phyloP scores from a whole-genome alignment of 2,329 filamentous ascomycete genomes.

The Xylariaceae sp. region DNA sequence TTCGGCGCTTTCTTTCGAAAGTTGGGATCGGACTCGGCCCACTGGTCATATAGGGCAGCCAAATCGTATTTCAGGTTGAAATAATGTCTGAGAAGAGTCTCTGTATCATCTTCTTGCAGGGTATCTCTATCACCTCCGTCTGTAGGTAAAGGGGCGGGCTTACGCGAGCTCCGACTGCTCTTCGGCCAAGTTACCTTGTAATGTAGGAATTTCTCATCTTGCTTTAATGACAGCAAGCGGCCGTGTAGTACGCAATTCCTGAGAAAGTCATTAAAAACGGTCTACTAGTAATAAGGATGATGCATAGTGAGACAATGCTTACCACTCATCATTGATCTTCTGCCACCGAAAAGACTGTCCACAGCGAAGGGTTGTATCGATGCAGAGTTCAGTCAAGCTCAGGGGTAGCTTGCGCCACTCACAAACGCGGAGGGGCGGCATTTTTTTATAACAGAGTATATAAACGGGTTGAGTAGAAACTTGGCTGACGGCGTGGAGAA shows the following conservation, averaged over 20 bases:
- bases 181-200: constrained; percentile 74
- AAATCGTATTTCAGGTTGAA: constrained; percentile 86
- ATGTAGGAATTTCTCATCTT: constrained; percentile 79
- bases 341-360: constrained; percentile 98
- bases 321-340: constrained; percentile 86
- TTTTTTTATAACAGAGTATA: constrained; percentile 3
- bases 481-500: neutral
- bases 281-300: neutral
- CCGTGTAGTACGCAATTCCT: constrained; percentile 86
- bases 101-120: constrained; percentile 71
- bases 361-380: constrained; percentile 92
- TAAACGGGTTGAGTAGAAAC: neutral
- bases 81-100: constrained; percentile 79
- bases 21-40: constrained; percentile 85
- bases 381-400: constrained; percentile 83
- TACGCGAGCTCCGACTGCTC: constrained; percentile 36
- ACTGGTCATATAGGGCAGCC: constrained; percentile 78
- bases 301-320: constrained; percentile 27
- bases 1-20: constrained; percentile 86
- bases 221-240: constrained; percentile 82
- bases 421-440: constrained; percentile 58
- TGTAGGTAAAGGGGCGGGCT: constrained; percentile 46
- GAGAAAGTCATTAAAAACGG: neutral
- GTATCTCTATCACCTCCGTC: constrained; percentile 31
- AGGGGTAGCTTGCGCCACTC: constrained; percentile 91